phyloP scores from a whole-genome alignment of 2,329 filamentous ascomycete species.

The Madurella fahalii region DNA sequence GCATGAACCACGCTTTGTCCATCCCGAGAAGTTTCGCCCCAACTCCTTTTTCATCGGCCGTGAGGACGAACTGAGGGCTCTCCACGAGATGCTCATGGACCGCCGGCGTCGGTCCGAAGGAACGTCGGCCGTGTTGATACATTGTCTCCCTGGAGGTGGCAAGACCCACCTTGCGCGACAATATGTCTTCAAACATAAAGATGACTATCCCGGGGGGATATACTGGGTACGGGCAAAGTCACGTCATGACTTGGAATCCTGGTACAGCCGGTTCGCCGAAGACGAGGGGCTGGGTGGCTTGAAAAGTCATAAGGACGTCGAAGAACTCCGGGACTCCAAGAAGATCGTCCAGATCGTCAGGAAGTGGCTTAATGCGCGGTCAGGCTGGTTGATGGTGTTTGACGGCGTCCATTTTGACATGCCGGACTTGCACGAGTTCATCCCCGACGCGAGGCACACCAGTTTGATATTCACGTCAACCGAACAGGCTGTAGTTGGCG shows the following conservation, averaged over 20 bases:
- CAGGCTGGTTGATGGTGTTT: conserved; percentile 65
- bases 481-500: conserved; percentile 52
- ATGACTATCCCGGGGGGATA: conserved; percentile 60
- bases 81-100: conserved; percentile 59
- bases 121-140: conserved; percentile 60
- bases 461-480: conserved; percentile 67
- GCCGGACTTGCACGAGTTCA: conserved; percentile 53
- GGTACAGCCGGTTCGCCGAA: conserved; percentile 63
- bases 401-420: conserved; percentile 62
- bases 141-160: conserved; percentile 61
- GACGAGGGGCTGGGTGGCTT: conserved; percentile 47
- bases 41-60: conserved; percentile 62
- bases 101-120: conserved; percentile 51
- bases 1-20: conserved; percentile 35
- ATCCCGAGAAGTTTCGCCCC: conserved; percentile 56
- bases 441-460: conserved; percentile 60
- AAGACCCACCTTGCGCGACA: conserved; percentile 67
- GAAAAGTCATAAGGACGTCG: conserved; percentile 36
- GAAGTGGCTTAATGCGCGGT: conserved; percentile 56
- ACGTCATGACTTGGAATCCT: conserved; percentile 53
- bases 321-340: conserved; percentile 36
- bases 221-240: conserved; percentile 67
- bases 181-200: conserved; percentile 59
- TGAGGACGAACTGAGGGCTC: conserved; percentile 49
- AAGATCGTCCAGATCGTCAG: conserved; percentile 55